Percentiles rank a stretch among this genome's conserved stretches.
Evolutionary conservation across 495 filamentous ascomycete genomes (phyloP).

Genomic region (Hypoxylon lenormandii): DNA sequence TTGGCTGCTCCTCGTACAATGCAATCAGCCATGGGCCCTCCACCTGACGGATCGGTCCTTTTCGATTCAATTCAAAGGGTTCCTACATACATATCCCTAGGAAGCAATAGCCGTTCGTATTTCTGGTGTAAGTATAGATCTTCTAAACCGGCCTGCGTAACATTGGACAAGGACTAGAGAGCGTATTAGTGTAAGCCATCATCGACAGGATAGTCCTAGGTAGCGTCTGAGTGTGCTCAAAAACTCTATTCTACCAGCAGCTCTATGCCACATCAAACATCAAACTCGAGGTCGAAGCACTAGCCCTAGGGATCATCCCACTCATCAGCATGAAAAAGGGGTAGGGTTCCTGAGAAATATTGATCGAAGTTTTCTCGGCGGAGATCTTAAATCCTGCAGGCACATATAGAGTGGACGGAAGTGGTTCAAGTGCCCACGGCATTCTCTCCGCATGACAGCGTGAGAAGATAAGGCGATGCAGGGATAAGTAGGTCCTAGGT

Average conservation of each 20-base stretch:
- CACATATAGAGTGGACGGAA: constrained; percentile 2
- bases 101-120: neutral
- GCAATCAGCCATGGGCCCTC: constrained; percentile 21
- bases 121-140: neutral
- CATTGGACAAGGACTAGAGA: too few species aligned
- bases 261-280: neutral
- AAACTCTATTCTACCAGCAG: too few species aligned
- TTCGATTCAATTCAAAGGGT: constrained; percentile 10
- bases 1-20: constrained; percentile 32
- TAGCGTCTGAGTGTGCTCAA: too few species aligned
- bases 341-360: constrained; percentile 8
- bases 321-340: constrained; percentile 31
- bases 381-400: constrained; percentile 36
- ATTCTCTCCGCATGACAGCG: constrained; percentile 19
- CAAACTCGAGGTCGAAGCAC: neutral
- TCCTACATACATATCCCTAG: neutral
- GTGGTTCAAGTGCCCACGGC: constrained; percentile 15
- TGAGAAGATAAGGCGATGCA: constrained; percentile 23
- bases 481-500: constrained; percentile 11
- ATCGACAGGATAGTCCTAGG: too few species aligned
- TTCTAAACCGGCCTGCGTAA: too few species aligned
- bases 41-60: constrained; percentile 28
- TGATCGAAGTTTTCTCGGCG: constrained; percentile 7
- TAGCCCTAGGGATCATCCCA: neutral
- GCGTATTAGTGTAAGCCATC: too few species aligned